Base-by-base conservation (phyloP, 345 rosid species). In the Mallotus nudiflorus region DNA sequence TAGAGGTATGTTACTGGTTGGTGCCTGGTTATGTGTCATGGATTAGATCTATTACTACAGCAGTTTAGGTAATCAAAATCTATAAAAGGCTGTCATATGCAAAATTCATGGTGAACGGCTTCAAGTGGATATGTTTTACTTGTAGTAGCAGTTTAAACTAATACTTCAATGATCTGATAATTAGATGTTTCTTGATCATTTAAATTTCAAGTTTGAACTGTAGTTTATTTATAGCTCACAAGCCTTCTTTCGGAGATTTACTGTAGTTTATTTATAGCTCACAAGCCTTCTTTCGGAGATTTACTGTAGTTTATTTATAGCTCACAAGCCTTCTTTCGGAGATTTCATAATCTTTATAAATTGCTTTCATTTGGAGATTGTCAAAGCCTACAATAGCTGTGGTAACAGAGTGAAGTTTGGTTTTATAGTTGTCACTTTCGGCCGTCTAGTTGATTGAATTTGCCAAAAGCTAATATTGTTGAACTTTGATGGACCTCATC, bases 1-100 rank as follows among this genome's bases (percentile, higher is more conserved):
- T 94, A 66, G 97, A 94, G 97, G 99, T 94, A 83, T 28, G 12
- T 7, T 31, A 7, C 63, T 61, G 49, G 31, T 40, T 42, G 6
- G 6, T 33, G 9, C 5, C 29, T 54, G 59, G 9, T 50, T 20
- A 10, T 42, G 10, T 58, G 45, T 28, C 29, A 31, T 58, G 20
- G 20, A 42, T 22, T 35, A 55, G 12, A 4, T 40, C 45, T 53
- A 15, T 66, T 22, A 52, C 22, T 0, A 20, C 15, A 16, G 19
- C 22, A n/a, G 25, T 66, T 66, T n/a, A 22, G 13, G n/a, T 20
- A 31, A 15, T 48, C 37, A 19, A 51, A 39, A 28, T 61, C 3
- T 60, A 12, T 66, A 8, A 16, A 15, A 5, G 59, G 44, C 48
- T 53, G 58, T 45, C 12, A 37, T 19, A 12, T 70, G 44, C 27